Evolutionary conservation across 371 early-diverging fungal genomes (phyloP), one percentile per base, ranked within the genome.

Genomic region (Parasitella parasitica): DNA sequence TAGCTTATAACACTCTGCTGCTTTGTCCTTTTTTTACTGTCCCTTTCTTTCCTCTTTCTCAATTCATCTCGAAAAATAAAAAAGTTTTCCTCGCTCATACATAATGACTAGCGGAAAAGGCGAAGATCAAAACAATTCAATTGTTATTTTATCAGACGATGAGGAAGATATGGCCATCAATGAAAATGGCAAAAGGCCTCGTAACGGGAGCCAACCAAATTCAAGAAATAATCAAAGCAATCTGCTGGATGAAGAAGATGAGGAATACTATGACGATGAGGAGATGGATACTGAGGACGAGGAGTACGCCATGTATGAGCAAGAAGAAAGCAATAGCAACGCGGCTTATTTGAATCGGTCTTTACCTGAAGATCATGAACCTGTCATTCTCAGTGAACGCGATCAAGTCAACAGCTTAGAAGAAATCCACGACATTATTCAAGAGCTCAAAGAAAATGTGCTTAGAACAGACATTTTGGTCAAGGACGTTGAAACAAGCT

Each of bases 341-440:
- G 27, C 27, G 38, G 27, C 11, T 4, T 24, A 41, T 16, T 26
- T 38, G n/a, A 57, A 27, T 22, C 53, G 39, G 32, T 30, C 30
- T 15, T 32, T 60, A 20, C 60, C 60, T 28, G 53, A 60, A 20
- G 60, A 52, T 20, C 60, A 60, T 12, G 53, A 60, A 52, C 22
- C 60, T 41, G 60, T 39, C 20, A 41, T 60, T 15, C 1, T 52
- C 1, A 41, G 41, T 9, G 60, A 60, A 52, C 39, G 60, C 13
- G 36, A 18, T 1, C 32, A 27, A 15, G n/a, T 37, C 2, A 60
- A 52, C 11, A 8, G 26, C 0, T 32, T 35, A 13, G 20, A 59
- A 49, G 38, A 49, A 1, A 22, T 59, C 8, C 35, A 50, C 13
- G 37, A 49, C 6, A 13, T 37, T 2, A 12, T 59, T 24, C 32